Conservation (phyloP, 257 asterid genomes). For the Ilex aquifolium region DNA sequence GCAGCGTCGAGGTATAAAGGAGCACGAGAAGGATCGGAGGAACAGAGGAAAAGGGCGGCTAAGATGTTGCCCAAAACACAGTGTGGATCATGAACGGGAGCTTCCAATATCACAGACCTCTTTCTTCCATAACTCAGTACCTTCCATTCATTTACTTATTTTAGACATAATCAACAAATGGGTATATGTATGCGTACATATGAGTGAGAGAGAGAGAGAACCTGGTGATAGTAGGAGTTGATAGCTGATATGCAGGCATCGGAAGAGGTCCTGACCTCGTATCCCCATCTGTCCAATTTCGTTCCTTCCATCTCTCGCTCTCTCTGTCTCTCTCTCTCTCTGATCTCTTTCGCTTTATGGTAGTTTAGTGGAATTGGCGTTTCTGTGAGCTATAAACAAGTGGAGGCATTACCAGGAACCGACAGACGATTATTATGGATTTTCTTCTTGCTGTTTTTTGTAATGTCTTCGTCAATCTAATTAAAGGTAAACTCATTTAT, state of each 20-base stretch:
- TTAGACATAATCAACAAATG: not conserved
- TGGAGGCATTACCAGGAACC: slow-evolving; percentile 14
- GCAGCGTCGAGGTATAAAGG: slow-evolving; percentile 52
- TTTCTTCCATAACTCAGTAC: slow-evolving; percentile 83
- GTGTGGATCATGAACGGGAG: slow-evolving; percentile 71
- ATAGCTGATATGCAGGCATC: slow-evolving; percentile 75
- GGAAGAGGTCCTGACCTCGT: slow-evolving; percentile 63
- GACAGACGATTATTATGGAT: too few species aligned
- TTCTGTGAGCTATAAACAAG: not conserved
- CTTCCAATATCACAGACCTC: slow-evolving; percentile 74
- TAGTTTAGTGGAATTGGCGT: not conserved
- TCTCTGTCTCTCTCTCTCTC: not conserved
- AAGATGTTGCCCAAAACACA: slow-evolving; percentile 87
- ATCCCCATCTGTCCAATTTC: slow-evolving; percentile 77
- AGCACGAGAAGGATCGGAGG: slow-evolving; percentile 46
- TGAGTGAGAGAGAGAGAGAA: slow-evolving; percentile 11
- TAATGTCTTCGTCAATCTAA: too few species aligned
- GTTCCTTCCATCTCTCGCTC: slow-evolving; percentile 27
- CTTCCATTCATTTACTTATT: slow-evolving; percentile 20
- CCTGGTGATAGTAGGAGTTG: slow-evolving; percentile 78
- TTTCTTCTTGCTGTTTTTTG: too few species aligned
- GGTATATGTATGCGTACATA: not conserved
- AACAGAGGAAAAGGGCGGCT: slow-evolving; percentile 68
- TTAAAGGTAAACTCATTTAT: too few species aligned
- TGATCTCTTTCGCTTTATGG: not conserved